Conservation (phyloP, 306 rosid genomes). For the Cicer pinnatifidum region DNA sequence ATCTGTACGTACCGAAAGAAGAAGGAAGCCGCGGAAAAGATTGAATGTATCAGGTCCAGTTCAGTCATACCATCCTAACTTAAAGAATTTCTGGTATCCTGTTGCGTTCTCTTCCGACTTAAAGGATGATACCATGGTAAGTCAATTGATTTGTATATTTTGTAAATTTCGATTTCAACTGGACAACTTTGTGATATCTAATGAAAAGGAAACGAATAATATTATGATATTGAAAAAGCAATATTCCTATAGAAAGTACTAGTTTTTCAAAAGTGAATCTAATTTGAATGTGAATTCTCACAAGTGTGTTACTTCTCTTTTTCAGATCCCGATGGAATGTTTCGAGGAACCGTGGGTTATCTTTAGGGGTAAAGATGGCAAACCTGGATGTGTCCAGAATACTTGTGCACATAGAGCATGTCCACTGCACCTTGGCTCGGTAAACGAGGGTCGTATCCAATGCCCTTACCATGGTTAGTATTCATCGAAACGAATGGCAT, state of each 20-base stretch:
- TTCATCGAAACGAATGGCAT: neutral
- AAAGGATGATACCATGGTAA: constrained; percentile 88
- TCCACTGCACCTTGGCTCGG: constrained; percentile 93
- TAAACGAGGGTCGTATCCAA: constrained; percentile 86
- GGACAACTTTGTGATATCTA: too few species aligned
- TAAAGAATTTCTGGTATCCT: constrained; percentile 99
- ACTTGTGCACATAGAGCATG: constrained; percentile 99
- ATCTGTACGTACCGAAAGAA: constrained; percentile 44
- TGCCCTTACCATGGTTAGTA: constrained; percentile 96
- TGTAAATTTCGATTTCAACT: neutral
- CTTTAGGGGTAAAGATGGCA: constrained; percentile 91
- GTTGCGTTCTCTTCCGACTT: constrained; percentile 81
- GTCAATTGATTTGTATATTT: constrained; percentile 23
- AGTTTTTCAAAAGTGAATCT: constrained; percentile 1
- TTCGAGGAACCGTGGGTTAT: constrained; percentile 97
- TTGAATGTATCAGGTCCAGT: constrained; percentile 92
- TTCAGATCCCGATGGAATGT: constrained; percentile 88
- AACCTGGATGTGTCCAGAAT: constrained; percentile 92
- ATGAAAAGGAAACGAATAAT: too few species aligned
- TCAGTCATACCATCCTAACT: constrained; percentile 76
- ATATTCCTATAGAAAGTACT: neutral
- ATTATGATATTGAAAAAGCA: too few species aligned
- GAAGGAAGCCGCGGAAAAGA: constrained; percentile 57
- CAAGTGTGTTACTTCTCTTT: constrained; percentile 40
- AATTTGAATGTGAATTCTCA: constrained; percentile 38